Evolutionary conservation across 345 rosid species (phyloP).

Genomic region (Abelmoschus esculentus): DNA sequence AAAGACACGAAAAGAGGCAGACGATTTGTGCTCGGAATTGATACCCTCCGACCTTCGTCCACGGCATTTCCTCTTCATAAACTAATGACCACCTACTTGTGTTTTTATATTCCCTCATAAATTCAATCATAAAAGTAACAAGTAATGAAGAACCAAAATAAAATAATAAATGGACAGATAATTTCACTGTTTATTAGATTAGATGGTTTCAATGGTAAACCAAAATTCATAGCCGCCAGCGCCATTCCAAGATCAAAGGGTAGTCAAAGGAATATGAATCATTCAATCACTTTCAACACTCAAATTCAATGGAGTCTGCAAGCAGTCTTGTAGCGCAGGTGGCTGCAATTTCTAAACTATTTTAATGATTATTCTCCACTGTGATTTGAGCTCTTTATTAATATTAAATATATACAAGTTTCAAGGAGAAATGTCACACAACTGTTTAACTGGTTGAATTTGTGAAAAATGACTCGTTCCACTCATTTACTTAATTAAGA

Average conservation of each 20-base stretch:
- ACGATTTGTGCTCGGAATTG: no score
- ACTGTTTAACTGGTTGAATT: no score
- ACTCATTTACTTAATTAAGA: background rate
- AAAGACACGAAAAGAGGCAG: no score
- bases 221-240: background rate
- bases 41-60: background rate
- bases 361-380: no score
- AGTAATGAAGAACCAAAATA: background rate
- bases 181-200: background rate
- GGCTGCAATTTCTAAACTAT: no score
- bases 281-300: background rate
- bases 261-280: background rate
- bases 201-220: background rate
- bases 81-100: background rate
- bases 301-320: background rate
- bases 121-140: background rate
- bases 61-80: background rate
- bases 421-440: no score
- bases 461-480: no score
- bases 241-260: background rate
- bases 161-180: background rate
- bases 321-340: no score
- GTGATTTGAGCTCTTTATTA: no score
- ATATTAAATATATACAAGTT: no score
- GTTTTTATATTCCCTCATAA: background rate